Conservation (phyloP, 2,329 filamentous ascomycete species). For the Nigrospora osmanthi region DNA sequence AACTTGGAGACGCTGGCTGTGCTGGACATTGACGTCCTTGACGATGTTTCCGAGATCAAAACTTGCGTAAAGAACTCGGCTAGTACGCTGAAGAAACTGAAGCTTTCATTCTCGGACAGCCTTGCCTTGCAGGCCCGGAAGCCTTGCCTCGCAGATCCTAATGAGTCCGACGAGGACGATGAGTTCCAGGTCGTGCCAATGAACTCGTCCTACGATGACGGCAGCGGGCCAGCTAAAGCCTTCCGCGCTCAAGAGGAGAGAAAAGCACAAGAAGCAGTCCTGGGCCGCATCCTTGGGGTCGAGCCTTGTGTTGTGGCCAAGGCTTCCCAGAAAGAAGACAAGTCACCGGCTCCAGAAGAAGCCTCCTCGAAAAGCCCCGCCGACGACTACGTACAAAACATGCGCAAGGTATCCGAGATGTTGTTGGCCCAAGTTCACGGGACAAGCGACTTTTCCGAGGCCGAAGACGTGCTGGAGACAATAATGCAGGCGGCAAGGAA, state of each 20-base stretch:
- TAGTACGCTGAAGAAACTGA: conserved; percentile 44
- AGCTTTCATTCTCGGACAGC: conserved; percentile 49
- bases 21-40: conserved; percentile 53
- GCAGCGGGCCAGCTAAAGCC: conserved; percentile 33
- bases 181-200: conserved; percentile 40
- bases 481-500: conserved; percentile 43
- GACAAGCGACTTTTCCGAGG: conserved; percentile 14
- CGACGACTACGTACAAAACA: conserved; percentile 23
- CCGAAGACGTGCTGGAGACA: conserved; percentile 36
- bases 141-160: conserved; percentile 30
- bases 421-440: conserved; percentile 34
- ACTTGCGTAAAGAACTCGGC: conserved; percentile 46
- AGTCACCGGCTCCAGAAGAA: conserved; percentile 12
- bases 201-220: conserved; percentile 21
- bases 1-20: conserved; percentile 44
- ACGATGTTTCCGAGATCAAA: conserved; percentile 47
- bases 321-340: conserved; percentile 18
- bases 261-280: conserved; percentile 44
- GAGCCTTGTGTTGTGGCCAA: conserved; percentile 32
- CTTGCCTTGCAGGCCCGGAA: conserved; percentile 40
- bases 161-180: conserved; percentile 47
- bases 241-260: conserved; percentile 44
- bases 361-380: background rate
- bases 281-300: conserved; percentile 45
- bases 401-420: conserved; percentile 32